Evolutionary conservation across 148 eudicot species (phyloP).

Genomic region (Heliamphora exappendiculata): DNA sequence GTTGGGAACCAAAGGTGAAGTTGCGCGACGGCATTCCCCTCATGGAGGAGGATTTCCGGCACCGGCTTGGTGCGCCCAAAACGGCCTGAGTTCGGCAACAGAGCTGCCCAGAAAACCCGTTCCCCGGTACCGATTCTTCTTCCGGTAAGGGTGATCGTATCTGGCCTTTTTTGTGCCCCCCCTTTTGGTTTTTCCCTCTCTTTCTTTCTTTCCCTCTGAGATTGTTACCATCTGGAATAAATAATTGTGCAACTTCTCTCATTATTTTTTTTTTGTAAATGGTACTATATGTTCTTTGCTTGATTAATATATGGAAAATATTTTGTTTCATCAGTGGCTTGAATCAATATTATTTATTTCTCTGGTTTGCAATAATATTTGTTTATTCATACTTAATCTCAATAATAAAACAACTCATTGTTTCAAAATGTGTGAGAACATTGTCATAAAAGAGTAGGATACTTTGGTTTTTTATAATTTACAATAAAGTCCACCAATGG

Average conservation of each 20-base stretch:
- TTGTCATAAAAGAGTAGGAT: too few species aligned
- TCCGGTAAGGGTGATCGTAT: neutral
- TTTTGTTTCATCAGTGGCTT: too few species aligned
- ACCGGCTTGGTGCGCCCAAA: conserved; percentile 47
- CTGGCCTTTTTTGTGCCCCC: neutral
- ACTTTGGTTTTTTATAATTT: too few species aligned
- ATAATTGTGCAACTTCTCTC: neutral
- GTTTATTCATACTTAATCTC: too few species aligned
- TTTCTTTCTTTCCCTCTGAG: neutral
- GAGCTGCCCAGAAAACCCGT: too few species aligned
- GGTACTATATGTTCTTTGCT: neutral
- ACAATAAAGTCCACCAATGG: too few species aligned
- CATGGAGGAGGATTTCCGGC: conserved; percentile 87
- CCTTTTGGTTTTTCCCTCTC: neutral
- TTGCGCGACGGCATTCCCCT: conserved; percentile 81
- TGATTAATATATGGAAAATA: neutral
- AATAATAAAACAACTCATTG: too few species aligned
- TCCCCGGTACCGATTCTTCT: neutral
- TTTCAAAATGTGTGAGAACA: too few species aligned
- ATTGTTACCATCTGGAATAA: neutral
- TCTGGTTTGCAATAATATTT: too few species aligned
- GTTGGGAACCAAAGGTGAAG: conserved; percentile 91
- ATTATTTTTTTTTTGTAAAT: neutral
- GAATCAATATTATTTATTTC: too few species aligned
- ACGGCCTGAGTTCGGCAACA: conserved; percentile 9